Evolutionary conservation across 805 yeast species (phyloP), one percentile per base, ranked within the genome.

Genomic region (Wickerhamiella allomyrinae): DNA sequence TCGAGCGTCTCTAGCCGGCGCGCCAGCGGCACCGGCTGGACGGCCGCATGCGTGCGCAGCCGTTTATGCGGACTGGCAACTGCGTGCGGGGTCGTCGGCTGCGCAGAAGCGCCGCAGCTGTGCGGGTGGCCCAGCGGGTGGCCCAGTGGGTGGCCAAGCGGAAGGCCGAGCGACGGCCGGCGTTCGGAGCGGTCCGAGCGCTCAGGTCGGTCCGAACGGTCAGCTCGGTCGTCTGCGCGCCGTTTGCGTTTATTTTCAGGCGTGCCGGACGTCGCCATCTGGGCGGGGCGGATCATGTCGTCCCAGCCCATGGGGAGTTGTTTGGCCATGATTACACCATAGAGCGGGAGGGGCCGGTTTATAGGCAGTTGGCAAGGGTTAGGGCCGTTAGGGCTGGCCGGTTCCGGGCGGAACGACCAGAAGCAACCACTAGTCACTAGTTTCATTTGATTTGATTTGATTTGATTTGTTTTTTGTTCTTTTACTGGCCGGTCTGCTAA

Each of bases 1-100:
- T 77, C 81, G 45, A 84, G 62, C 7, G 79, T 73, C 57, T 84
- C 91, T 17, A 84, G 66, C 21, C 80, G 59, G 45, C 94, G 67
- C 37, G 64, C 57, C 15, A 81, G 55, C 3, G 91, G 81, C 40
- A 83, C 67, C 10, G 67, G 68, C 46, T 27, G 23, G 4, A 31
- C 21, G 25, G 38, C 21, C 14, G 21, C 33, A 20, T 19, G 25
- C 17, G 33, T 46, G 44, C 39, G 48, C 6, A 34, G 51, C 44
- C 39, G 45, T 47, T 19, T 35, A 34, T 14, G 41, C 14, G 23
- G 23, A 9, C 14, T 14, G 21, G 21, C 5, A 3, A 20, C 15
- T 15, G 4, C 11, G 5, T 6, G 34, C n/a, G 10, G 36, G 21
- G 8, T 6, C 24, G 34, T 7, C 4, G 29, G 17, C 15, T 8